A percentile compares a stretch with the other conserved stretches of the same genome.
These are phyloP conservation scores for Ostreobium quekettii DNA, from an alignment of 139 green algal species.

Conservation along the genomic window DNA sequence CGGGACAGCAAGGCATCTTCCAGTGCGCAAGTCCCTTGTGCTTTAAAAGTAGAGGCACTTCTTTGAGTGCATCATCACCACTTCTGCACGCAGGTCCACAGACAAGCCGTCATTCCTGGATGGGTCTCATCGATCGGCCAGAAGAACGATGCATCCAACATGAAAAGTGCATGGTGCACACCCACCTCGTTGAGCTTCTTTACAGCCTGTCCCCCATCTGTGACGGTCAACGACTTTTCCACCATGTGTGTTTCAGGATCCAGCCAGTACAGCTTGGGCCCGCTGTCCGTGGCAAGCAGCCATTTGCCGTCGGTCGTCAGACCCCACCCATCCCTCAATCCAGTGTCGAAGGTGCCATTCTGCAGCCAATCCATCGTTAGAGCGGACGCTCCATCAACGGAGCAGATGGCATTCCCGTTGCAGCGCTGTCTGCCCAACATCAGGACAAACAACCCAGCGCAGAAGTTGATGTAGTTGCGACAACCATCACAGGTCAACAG, in stretches of 20 bases:
- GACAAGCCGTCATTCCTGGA: too few species aligned
- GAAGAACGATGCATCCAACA: too few species aligned
- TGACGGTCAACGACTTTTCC: conserved; percentile 31
- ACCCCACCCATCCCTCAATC: conserved; percentile 77
- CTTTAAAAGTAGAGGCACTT: too few species aligned
- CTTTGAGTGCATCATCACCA: too few species aligned
- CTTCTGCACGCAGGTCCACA: too few species aligned
- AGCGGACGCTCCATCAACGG: too few species aligned
- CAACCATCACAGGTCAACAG: background rate
- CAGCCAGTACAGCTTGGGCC: conserved; percentile 47
- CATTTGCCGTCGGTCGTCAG: conserved; percentile 51
- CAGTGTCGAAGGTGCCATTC: conserved; percentile 34
- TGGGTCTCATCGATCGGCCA: too few species aligned
- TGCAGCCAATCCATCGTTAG: conserved; percentile 17
- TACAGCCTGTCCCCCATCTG: conserved; percentile 24
- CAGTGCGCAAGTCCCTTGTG: too few species aligned
- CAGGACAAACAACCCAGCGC: background rate
- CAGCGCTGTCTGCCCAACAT: background rate
- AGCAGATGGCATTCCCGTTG: background rate
- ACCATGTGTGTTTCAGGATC: conserved; percentile 37
- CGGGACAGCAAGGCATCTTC: too few species aligned
- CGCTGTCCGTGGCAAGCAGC: conserved; percentile 66
- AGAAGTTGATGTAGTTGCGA: background rate
- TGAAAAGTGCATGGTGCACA: too few species aligned
- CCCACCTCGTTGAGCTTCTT: conserved; percentile 59